Evolutionary conservation across 164 flowering plant species (phyloP).

Genomic region (Houttuynia cordata): DNA sequence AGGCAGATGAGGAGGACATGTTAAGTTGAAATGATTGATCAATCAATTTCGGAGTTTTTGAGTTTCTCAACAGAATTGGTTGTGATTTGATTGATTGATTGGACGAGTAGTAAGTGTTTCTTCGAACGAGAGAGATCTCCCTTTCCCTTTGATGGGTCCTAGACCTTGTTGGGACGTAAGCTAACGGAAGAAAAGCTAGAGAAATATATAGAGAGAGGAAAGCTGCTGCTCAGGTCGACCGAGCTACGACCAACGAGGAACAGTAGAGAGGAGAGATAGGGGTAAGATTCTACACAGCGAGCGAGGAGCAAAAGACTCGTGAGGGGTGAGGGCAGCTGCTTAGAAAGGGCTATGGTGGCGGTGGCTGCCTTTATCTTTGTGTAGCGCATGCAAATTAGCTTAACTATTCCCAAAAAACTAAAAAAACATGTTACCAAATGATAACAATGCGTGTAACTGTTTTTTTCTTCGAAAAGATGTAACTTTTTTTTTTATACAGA

Average conservation of each 20-base stretch:
- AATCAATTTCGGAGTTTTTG: slow-evolving; percentile 1
- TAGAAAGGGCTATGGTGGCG: background rate
- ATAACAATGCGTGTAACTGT: too few species aligned
- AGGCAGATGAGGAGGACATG: slow-evolving; percentile 64
- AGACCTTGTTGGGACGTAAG: slow-evolving; percentile 6
- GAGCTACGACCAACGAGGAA: background rate
- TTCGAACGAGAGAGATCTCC: slow-evolving; percentile 19
- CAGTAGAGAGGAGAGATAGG: background rate
- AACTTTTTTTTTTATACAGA: too few species aligned
- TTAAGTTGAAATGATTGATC: slow-evolving; percentile 11
- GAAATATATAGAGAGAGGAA: slow-evolving; percentile 6
- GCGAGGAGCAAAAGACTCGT: slow-evolving; percentile 8
- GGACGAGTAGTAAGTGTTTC: slow-evolving; percentile 23
- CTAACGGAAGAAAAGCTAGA: slow-evolving; percentile 6
- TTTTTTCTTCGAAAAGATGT: too few species aligned
- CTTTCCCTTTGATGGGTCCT: background rate
- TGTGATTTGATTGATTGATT: slow-evolving; percentile 19
- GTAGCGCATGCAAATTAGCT: too few species aligned
- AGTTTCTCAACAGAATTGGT: background rate
- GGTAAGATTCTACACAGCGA: background rate
- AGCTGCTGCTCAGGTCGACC: background rate
- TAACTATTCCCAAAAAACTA: too few species aligned
- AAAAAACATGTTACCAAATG: too few species aligned
- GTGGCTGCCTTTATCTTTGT: background rate
- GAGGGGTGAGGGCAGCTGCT: slow-evolving; percentile 4